Evolutionary conservation across 441 rosid genomes (phyloP), one percentile per base, ranked within the genome.

Genomic region (Adansonia rubrostipa): DNA sequence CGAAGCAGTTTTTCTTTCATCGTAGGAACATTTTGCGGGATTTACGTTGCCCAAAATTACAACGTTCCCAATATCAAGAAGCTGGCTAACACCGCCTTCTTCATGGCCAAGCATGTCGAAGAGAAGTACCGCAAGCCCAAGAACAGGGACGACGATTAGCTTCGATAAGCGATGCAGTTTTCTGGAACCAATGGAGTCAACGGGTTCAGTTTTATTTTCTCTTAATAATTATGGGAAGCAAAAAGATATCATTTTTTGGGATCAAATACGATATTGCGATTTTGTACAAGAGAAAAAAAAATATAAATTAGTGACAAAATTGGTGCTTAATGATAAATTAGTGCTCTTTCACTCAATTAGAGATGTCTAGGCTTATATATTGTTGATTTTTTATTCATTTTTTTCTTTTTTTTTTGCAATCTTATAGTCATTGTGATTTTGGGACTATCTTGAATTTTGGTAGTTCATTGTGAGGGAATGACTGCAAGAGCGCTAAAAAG

Each of bases 41-140:
- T 92, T 82, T 95, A 92, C 91, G 42, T 95, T 50, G 97, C 98
- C 54, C 98, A 95, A 80, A 95, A 91, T 86, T 95, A 95, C 89
- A 62, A 86, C 82, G 96, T 95, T 56, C 98, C 97, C 15, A 93
- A 92, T 86, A 86, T 93, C 85, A 92, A 80, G 82, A 86, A 86
- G 84, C 83, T 93, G 15, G 86, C 83, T 6, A 64, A 76, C 79
- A 82, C 87, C 28, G 89, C 84, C 53, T 60, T 92, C 69, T 82
- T 87, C 73, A 88, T 75, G 85, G 98, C 93, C 19, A 92, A 89
- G 80, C 84, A 86, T 42, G 24, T 84, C 28, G 96, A 93, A 77
- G 92, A 92, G 86, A 90, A 77, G 81, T 89, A 93, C 75, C 98
- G 97, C 75, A 95, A 93, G 63, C 95, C 96, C 66, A 89, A 91